Conservation (phyloP, 78 protist genomes). For the Mastigamoeba balamuthi region DNA sequence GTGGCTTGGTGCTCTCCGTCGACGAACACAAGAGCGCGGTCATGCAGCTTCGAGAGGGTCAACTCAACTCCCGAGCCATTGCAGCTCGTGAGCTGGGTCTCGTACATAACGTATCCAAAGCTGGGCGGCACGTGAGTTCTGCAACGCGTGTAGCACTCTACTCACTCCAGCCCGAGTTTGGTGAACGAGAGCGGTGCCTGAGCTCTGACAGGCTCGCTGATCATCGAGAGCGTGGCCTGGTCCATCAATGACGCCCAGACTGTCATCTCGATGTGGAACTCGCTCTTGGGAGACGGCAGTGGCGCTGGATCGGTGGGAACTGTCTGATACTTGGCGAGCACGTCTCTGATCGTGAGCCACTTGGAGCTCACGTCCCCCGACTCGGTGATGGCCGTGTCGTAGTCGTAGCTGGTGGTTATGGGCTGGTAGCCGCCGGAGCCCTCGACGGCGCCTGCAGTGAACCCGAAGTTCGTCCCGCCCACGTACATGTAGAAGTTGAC, state of each 20-base stretch:
- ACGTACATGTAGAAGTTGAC: slow-evolving; percentile 32
- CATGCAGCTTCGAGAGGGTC: neutral
- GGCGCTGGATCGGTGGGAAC: neutral
- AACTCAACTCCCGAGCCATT: neutral
- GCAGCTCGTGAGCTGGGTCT: neutral
- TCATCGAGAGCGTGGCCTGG: no score
- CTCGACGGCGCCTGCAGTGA: no score
- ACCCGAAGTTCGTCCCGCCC: slow-evolving; percentile 21
- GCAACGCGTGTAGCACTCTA: no score
- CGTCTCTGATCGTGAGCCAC: neutral
- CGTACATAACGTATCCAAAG: neutral
- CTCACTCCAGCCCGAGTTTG: no score
- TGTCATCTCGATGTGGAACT: no score
- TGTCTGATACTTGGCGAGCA: slow-evolving; percentile 4
- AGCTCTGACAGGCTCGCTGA: neutral
- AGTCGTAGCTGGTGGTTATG: slow-evolving; percentile 19
- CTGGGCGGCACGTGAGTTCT: neutral
- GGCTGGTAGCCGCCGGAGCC: neutral
- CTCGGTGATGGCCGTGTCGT: slow-evolving; percentile 15
- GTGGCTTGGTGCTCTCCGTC: neutral
- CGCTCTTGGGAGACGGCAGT: no score
- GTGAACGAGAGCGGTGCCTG: no score
- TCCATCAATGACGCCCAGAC: no score
- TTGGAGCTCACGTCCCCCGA: neutral
- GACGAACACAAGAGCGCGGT: neutral